Conservation (phyloP, 768 basidiomycete genomes). For the Podaxis pistillaris region DNA sequence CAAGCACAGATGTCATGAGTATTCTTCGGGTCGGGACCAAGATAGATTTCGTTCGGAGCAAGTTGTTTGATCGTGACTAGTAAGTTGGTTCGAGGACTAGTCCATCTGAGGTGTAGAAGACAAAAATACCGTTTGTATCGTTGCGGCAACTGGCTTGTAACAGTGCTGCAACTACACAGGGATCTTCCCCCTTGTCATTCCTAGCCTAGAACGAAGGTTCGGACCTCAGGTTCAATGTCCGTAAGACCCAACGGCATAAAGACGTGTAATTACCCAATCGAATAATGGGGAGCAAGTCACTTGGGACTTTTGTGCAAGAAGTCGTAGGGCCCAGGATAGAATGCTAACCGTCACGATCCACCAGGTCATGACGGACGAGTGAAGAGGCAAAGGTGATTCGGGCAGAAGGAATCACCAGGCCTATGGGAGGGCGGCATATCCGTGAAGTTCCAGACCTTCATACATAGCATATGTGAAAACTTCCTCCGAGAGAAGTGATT, state of each 20-base stretch:
- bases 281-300: slow-evolving; percentile 9
- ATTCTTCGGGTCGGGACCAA: slow-evolving; percentile 8
- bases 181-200: slow-evolving; percentile 21
- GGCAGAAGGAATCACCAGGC: not conserved
- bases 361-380: not conserved
- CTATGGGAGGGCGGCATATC: not conserved
- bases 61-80: slow-evolving; percentile 9
- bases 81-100: not conserved
- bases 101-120: not conserved
- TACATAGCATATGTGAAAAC: not conserved
- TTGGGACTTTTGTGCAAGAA: slow-evolving; percentile 2
- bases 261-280: slow-evolving; percentile 19
- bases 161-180: slow-evolving; percentile 21
- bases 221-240: not conserved
- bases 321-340: not conserved
- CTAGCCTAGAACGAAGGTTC: slow-evolving; percentile 14
- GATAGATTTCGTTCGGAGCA: slow-evolving; percentile 15
- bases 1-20: slow-evolving; percentile 26
- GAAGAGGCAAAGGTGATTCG: not conserved
- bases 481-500: not conserved
- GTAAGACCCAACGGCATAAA: not conserved
- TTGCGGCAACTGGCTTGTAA: slow-evolving; percentile 17
- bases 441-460: not conserved
- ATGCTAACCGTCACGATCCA: not conserved
- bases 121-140: slow-evolving; percentile 2